These are phyloP conservation scores for Kazachstania martiniae DNA, from an alignment of 805 yeast genomes.

Conservation along the genomic window DNA sequence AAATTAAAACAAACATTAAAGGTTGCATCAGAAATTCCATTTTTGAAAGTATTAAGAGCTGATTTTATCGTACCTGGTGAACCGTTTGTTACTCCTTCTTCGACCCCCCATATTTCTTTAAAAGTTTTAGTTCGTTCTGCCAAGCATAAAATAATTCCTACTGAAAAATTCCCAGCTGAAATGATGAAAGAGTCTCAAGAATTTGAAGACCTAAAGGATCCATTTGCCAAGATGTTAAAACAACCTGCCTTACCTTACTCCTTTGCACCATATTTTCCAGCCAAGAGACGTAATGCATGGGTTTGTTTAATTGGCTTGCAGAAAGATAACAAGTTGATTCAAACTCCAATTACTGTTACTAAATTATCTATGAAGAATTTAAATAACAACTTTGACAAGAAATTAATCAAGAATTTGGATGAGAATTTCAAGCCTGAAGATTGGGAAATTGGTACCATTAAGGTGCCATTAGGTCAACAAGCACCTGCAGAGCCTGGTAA, in stretches of 20 bases:
- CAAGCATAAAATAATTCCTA: slow-evolving; percentile 44
- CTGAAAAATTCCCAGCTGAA: slow-evolving; percentile 26
- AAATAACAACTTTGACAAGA: slow-evolving; percentile 21
- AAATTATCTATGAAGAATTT: slow-evolving; percentile 23
- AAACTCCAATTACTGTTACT: slow-evolving; percentile 37
- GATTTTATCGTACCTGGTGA: slow-evolving; percentile 86
- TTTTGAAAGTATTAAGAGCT: slow-evolving; percentile 54
- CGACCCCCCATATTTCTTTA: slow-evolving; percentile 63
- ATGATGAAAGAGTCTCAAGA: slow-evolving; percentile 43
- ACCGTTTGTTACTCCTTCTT: slow-evolving; percentile 50
- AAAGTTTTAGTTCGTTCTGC: slow-evolving; percentile 72
- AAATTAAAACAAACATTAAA: slow-evolving; percentile 39
- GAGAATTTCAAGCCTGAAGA: slow-evolving; percentile 28
- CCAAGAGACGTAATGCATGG: slow-evolving; percentile 42
- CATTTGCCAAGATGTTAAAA: slow-evolving; percentile 50
- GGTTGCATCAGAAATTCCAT: slow-evolving; percentile 58
- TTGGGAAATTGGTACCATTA: slow-evolving; percentile 55
- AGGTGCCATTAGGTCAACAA: slow-evolving; percentile 60
- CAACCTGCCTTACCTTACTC: slow-evolving; percentile 64
- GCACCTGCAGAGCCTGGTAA: slow-evolving; percentile 66
- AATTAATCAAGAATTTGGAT: slow-evolving; percentile 27
- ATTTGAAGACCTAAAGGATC: slow-evolving; percentile 60
- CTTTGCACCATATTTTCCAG: slow-evolving; percentile 70
- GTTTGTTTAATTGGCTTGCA: slow-evolving; percentile 58
- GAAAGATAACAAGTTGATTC: slow-evolving; percentile 71